A percentile compares a stretch with the other conserved stretches of the same genome.
phyloP scores from a whole-genome alignment of 331 rosid species.

The Prunus yedoensis region DNA sequence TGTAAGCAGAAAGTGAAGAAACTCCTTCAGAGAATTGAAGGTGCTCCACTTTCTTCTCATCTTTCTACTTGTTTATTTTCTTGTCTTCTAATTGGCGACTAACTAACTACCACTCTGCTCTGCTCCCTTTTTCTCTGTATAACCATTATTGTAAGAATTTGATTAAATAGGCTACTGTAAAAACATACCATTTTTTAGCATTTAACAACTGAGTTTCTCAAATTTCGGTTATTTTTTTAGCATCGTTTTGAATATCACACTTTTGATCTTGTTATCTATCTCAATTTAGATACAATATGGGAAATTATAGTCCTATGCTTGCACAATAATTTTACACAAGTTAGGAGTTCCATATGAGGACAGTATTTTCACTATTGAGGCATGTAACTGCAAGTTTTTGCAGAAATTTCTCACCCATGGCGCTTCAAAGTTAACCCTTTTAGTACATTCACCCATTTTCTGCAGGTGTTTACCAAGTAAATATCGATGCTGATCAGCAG shows the following conservation, averaged over 20 bases:
- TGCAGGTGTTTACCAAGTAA: conserved; percentile 81
- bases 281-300: too few relatives aligned
- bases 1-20: conserved; percentile 98
- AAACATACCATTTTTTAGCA: too few relatives aligned
- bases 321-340: too few relatives aligned
- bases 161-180: not conserved
- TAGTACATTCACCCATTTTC: not conserved
- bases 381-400: not conserved
- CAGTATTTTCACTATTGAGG: not conserved
- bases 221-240: too few relatives aligned
- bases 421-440: not conserved
- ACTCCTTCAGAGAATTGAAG: conserved; percentile 95
- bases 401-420: not conserved
- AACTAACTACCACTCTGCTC: not conserved
- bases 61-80: not conserved
- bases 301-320: too few relatives aligned
- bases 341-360: too few relatives aligned
- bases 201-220: too few relatives aligned
- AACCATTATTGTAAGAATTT: not conserved
- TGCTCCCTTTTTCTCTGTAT: not conserved
- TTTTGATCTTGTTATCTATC: too few relatives aligned
- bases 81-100: conserved; percentile 25
- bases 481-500: conserved; percentile 73
- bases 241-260: too few relatives aligned
- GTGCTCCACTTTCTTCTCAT: conserved; percentile 35